phyloP scores from a whole-genome alignment of 2,329 filamentous ascomycete species.

The Neopestalotiopsis sp. region DNA sequence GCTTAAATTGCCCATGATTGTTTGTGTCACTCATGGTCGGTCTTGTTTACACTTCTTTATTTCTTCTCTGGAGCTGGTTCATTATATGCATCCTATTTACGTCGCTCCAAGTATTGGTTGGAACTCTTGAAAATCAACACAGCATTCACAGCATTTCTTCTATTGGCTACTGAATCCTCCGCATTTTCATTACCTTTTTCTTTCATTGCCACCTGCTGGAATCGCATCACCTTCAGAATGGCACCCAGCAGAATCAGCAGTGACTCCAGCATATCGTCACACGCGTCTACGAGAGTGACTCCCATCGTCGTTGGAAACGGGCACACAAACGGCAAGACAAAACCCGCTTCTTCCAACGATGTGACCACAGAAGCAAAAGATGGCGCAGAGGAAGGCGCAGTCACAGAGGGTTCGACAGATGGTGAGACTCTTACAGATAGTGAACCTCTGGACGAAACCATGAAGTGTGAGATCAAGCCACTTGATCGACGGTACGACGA shows the following conservation, averaged over 20 bases:
- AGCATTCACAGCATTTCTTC: no score
- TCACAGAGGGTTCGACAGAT: slow-evolving; percentile 9
- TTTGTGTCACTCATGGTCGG: no score
- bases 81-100: no score
- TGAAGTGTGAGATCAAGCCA: slow-evolving; percentile 38
- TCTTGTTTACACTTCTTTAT: no score
- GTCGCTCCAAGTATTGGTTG: no score
- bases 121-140: no score
- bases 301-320: neutral
- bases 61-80: no score
- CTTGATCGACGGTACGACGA: slow-evolving; percentile 34
- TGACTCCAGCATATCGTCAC: neutral
- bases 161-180: no score
- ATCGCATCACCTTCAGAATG: no score
- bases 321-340: neutral
- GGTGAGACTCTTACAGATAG: neutral
- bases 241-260: neutral
- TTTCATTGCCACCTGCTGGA: no score
- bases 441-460: slow-evolving; percentile 18
- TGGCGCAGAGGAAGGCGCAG: neutral
- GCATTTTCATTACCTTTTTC: no score
- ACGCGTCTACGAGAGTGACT: neutral
- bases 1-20: no score
- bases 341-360: neutral
- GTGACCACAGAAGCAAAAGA: neutral